These are phyloP conservation scores for Fusarium sp. DNA, from an alignment of 2,329 filamentous ascomycete species.

Conservation along the genomic window DNA sequence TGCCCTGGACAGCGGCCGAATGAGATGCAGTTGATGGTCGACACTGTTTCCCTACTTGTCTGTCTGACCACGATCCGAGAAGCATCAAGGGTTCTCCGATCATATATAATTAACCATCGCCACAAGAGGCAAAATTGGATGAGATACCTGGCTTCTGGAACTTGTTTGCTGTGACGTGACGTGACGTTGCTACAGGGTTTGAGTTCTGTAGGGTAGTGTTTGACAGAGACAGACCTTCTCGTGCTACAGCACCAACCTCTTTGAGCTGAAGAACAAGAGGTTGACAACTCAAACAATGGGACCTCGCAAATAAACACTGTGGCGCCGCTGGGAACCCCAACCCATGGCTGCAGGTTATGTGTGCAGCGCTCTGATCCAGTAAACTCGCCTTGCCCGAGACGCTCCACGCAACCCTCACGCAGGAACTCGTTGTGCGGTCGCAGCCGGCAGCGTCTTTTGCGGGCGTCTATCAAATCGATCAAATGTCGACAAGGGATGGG, in stretches of 20 bases:
- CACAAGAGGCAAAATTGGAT: conserved; percentile 29
- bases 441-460: conserved; percentile 4
- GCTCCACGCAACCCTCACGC: conserved; percentile 37
- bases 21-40: conserved; percentile 24
- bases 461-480: conserved; percentile 21
- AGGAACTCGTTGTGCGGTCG: conserved; percentile 36
- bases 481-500: background rate
- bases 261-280: conserved; percentile 7
- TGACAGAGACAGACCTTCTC: conserved; percentile 15
- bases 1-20: conserved; percentile 29
- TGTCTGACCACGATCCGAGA: conserved; percentile 19
- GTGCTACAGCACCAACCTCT: conserved; percentile 14
- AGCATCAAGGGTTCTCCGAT: conserved; percentile 10
- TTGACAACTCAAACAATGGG: conserved; percentile 19
- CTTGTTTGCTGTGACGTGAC: conserved; percentile 22
- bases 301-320: conserved; percentile 18
- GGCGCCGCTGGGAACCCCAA: conserved; percentile 12
- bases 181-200: background rate
- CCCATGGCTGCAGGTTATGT: conserved; percentile 23
- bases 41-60: conserved; percentile 29
- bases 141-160: conserved; percentile 30
- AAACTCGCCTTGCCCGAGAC: conserved; percentile 29
- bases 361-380: conserved; percentile 7
- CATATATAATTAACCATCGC: conserved; percentile 8
- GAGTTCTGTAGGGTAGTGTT: conserved; percentile 24